Evolutionary conservation across 2,329 filamentous ascomycete genomes (phyloP).

Genomic region (Diaporthe ampelina): DNA sequence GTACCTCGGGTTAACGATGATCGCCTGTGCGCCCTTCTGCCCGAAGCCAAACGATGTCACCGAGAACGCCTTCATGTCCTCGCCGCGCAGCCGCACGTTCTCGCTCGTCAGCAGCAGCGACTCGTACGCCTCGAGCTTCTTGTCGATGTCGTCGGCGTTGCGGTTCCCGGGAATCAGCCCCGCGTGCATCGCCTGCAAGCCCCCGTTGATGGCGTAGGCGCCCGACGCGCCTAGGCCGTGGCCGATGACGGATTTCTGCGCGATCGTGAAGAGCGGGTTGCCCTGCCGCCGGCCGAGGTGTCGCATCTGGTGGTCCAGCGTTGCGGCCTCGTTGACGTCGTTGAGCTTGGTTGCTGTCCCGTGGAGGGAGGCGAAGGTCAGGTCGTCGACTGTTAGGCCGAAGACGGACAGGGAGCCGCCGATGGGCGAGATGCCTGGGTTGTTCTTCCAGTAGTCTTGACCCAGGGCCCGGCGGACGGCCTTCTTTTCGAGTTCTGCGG

Average conservation of each 20-base stretch:
- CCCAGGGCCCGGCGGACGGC: background rate
- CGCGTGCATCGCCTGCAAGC: slow-evolving; percentile 52
- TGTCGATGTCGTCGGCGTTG: slow-evolving; percentile 49
- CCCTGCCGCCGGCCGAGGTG: slow-evolving; percentile 53
- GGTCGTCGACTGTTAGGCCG: slow-evolving; percentile 55
- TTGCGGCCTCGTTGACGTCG: slow-evolving; percentile 48
- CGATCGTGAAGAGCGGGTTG: slow-evolving; percentile 50
- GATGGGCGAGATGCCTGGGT: slow-evolving; percentile 47
- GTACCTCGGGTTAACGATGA: slow-evolving; percentile 54
- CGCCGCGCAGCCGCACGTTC: slow-evolving; percentile 44
- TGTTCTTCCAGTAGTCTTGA: background rate
- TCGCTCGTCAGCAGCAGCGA: slow-evolving; percentile 48
- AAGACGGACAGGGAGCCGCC: slow-evolving; percentile 53
- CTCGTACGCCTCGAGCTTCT: slow-evolving; percentile 46
- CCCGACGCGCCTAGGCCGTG: slow-evolving; percentile 55
- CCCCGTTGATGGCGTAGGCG: slow-evolving; percentile 56
- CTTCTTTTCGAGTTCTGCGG: background rate
- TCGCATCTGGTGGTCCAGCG: slow-evolving; percentile 52
- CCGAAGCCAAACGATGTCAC: slow-evolving; percentile 61
- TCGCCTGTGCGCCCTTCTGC: slow-evolving; percentile 57
- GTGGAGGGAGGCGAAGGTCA: slow-evolving; percentile 54
- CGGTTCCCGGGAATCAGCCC: slow-evolving; percentile 53
- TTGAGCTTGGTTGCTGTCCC: slow-evolving; percentile 53
- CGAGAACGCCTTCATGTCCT: slow-evolving; percentile 52
- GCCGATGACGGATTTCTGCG: slow-evolving; percentile 55